A percentile compares a stretch with the other conserved stretches of the same genome.
Conservation (phyloP, 352 stramenopile species). For the Phytophthora europaea region DNA sequence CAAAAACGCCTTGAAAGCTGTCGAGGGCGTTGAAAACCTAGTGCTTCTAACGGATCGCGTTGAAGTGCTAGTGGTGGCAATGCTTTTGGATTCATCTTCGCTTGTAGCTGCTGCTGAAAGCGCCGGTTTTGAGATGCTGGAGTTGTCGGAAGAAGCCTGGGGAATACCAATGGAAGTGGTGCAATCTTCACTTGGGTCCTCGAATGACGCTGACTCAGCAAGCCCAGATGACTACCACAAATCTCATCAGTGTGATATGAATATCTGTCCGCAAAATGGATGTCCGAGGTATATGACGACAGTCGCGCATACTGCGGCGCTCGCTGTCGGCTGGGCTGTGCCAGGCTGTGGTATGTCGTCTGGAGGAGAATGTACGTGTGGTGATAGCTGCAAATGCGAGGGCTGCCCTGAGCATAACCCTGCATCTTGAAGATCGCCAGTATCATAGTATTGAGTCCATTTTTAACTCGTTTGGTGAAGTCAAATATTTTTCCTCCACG, state of each 20-base stretch:
- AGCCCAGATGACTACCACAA: conserved; percentile 22
- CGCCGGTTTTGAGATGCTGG: conserved; percentile 63
- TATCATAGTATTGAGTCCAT: conserved; percentile 15
- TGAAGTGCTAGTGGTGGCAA: conserved; percentile 71
- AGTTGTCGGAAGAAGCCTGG: conserved; percentile 59
- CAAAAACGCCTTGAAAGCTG: conserved; percentile 36
- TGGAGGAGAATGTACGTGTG: conserved; percentile 84
- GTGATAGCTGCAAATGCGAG: conserved; percentile 78
- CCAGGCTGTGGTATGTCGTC: conserved; percentile 83
- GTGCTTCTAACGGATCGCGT: conserved; percentile 62
- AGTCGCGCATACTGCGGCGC: conserved; percentile 79
- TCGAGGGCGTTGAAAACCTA: conserved; percentile 79
- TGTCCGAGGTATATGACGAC: conserved; percentile 84
- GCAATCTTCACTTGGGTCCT: conserved; percentile 25
- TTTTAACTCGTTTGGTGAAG: conserved; percentile 11
- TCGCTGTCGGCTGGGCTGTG: conserved; percentile 83
- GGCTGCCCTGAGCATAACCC: conserved; percentile 86
- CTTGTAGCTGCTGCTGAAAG: conserved; percentile 51
- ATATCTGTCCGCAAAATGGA: conserved; percentile 67
- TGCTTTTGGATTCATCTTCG: conserved; percentile 45
- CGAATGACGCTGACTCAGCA: conserved; percentile 6
- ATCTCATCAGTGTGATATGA: conserved; percentile 71
- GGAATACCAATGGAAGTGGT: conserved; percentile 44
- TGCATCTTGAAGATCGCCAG: conserved; percentile 19
- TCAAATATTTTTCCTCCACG: conserved; percentile 69